Evolutionary conservation across 73 alveolate species (phyloP), one percentile per base, ranked within the genome.

Genomic region (Effrenium voratum): DNA sequence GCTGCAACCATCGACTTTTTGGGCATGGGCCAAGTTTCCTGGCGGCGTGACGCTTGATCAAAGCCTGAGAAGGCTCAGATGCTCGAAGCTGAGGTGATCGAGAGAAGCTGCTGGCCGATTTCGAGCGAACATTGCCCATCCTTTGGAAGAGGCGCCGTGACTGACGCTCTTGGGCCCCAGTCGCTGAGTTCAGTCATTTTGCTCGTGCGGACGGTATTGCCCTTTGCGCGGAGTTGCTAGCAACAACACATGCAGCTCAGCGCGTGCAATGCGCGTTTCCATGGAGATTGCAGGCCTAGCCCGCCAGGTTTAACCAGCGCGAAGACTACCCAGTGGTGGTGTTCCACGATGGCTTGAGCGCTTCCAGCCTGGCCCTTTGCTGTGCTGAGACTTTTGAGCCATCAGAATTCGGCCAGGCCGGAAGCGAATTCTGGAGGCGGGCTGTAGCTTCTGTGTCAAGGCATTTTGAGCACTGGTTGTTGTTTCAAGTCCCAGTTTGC

Each of bases 311-410:
- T 75, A 90, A 90, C 36, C 49, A 90, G 24, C 85, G 70, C 28
- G 97, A 90, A 32, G 97, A 90, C 66, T 90, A 90, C 46, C 97
- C 97, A 4, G 97, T 90, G 86, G 87, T 90, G 43, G 97, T 90
- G 32, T 90, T 90, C 45, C 97, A 90, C 32, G 97, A 90, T 40
- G 97, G 97, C 76, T 43, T 90, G 86, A 68, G 88, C 87, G 68
- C 66, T 46, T 86, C 75, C 44, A 90, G 97, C 55, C 59, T 5
- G 73, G n/a, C 40, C 76, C 93, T 86, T 10, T 22, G 34, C 16
- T 60, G 38, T 60, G 75, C 16, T 32, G 3, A 22, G 16, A 22
- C 40, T 5, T 22, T 38, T 3, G 8, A 60, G 85, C 52, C 55
- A 5, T 5, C 52, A 19, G 12, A n/a, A 60, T 50, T 44, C 40